A percentile compares a stretch with the other conserved stretches of the same genome.
These are phyloP conservation scores for Plantago elongata DNA, from an alignment of 257 asterid genomes.

Conservation along the genomic window DNA sequence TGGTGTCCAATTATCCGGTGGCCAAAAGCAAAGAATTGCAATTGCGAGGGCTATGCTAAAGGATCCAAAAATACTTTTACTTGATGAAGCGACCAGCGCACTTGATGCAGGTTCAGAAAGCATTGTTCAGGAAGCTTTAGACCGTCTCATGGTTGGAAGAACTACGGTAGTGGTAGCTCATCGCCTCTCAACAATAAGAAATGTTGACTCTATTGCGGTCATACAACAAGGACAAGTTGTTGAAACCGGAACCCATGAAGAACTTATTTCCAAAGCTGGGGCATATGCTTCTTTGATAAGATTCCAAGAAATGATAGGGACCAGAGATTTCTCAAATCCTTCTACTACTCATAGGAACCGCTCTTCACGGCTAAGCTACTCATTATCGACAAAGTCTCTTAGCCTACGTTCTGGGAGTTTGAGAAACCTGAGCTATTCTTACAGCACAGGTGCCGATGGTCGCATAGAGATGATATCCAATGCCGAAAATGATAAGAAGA, in stretches of 20 bases:
- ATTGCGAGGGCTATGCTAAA: constrained; percentile 94
- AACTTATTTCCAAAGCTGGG: constrained; percentile 76
- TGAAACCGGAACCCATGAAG: constrained; percentile 93
- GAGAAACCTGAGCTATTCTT: constrained; percentile 80
- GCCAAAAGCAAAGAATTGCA: constrained; percentile 93
- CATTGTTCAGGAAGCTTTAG: constrained; percentile 89
- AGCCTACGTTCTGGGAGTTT: constrained; percentile 97
- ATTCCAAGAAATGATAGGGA: constrained; percentile 90
- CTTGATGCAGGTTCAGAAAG: constrained; percentile 91
- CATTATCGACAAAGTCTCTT: constrained; percentile 83
- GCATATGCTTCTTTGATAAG: constrained; percentile 81
- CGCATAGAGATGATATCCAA: constrained; percentile 94
- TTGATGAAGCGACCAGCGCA: constrained; percentile 95
- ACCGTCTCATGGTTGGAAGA: constrained; percentile 87
- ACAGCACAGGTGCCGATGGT: constrained; percentile 97
- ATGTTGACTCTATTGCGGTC: constrained; percentile 87
- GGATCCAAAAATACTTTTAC: constrained; percentile 81
- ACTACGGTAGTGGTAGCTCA: constrained; percentile 94
- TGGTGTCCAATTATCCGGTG: constrained; percentile 93
- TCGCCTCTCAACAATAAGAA: constrained; percentile 85
- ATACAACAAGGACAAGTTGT: constrained; percentile 93
- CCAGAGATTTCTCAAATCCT: constrained; percentile 75
- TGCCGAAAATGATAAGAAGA: constrained; percentile 84
- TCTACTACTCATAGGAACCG: constrained; percentile 85
- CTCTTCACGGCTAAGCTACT: constrained; percentile 81